Percentiles rank a stretch among this genome's conserved stretches.
Evolutionary conservation across 495 filamentous ascomycete species (phyloP).

Genomic region (Aspergillus cavernicola): DNA sequence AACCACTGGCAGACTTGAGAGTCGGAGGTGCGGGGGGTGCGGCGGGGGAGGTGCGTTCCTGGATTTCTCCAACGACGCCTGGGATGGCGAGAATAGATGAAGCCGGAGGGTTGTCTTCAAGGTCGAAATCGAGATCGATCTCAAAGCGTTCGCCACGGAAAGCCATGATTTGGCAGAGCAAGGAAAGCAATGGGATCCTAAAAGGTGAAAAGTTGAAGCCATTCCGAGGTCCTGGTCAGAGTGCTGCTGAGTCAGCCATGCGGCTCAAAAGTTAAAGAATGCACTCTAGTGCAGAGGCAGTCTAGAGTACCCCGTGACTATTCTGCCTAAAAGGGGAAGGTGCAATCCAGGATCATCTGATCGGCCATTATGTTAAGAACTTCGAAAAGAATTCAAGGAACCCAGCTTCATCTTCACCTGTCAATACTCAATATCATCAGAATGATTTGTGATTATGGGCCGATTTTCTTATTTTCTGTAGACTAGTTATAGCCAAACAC

Average conservation of each 20-base stretch:
- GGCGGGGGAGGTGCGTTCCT: slow-evolving; percentile 62
- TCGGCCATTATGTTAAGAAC: slow-evolving; percentile 7
- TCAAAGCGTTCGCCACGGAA: slow-evolving; percentile 59
- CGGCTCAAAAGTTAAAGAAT: slow-evolving; percentile 45
- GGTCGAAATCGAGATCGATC: slow-evolving; percentile 48
- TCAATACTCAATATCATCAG: neutral
- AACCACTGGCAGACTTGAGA: slow-evolving; percentile 67
- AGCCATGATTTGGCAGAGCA: slow-evolving; percentile 42
- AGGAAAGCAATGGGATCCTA: neutral
- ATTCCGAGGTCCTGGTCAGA: no score
- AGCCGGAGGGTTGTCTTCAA: slow-evolving; percentile 20
- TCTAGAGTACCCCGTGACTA: slow-evolving; percentile 19
- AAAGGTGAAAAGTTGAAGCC: slow-evolving; percentile 5
- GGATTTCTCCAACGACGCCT: slow-evolving; percentile 69
- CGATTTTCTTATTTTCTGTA: neutral
- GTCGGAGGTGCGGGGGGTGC: slow-evolving; percentile 51
- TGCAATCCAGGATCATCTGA: slow-evolving; percentile 18
- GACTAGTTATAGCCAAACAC: neutral
- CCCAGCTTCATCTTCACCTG: neutral
- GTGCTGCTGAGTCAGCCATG: slow-evolving; percentile 20
- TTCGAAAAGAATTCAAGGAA: no score
- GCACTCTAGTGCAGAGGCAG: slow-evolving; percentile 20
- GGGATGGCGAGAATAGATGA: slow-evolving; percentile 27
- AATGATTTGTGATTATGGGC: neutral
- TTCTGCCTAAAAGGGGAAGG: slow-evolving; percentile 22